Evolutionary conservation across 2,329 filamentous ascomycete genomes (phyloP), one percentile per base, ranked within the genome.

Genomic region (Aureobasidium sp.): DNA sequence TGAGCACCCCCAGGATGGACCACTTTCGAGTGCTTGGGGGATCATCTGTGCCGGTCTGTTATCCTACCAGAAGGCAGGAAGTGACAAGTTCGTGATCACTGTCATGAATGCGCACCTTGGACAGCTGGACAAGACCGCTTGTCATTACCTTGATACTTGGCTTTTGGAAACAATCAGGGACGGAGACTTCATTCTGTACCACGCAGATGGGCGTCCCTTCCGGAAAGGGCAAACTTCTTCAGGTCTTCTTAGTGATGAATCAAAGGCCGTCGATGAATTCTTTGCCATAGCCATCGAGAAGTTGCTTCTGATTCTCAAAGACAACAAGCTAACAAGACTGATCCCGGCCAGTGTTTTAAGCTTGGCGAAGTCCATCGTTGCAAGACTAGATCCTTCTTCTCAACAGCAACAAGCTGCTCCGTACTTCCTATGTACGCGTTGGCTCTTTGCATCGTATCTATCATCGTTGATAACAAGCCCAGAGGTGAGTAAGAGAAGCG

Each of bases 161-260:
- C 83, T 99, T 13, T 94, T 96, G 89, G 90, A 94, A 72, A 90
- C 95, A 64, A 83, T 99, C 36, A 90, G 96, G 75, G 89, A 95
- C 69, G 94, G 94, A 67, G 88, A 92, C 43, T 97, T 97, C 71
- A 80, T 97, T 63, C 81, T 97, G 68, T 92, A 96, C 71, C 87
- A 89, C 71, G 87, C 90, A 69, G 89, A 92, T 73, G 88, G 92
- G 71, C 88, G 90, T 69, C 82, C 74, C 8, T 71, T 88, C 65
- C 84, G 86, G 39, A 86, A 87, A 81, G 87, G 66, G 83, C 86
- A 91, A 74, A 79, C 89, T 44, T 86, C 87, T 61, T 82, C 86
- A 65, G 89, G 89, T 78, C 86, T 86, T 65, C 61, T 67, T 10
- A 84, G 86, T 63, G 89, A 93, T 72, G 89, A 94, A 71, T 89